Base-by-base conservation (phyloP, 2,329 filamentous ascomycete genomes). In the Alternaria incomplexa region DNA sequence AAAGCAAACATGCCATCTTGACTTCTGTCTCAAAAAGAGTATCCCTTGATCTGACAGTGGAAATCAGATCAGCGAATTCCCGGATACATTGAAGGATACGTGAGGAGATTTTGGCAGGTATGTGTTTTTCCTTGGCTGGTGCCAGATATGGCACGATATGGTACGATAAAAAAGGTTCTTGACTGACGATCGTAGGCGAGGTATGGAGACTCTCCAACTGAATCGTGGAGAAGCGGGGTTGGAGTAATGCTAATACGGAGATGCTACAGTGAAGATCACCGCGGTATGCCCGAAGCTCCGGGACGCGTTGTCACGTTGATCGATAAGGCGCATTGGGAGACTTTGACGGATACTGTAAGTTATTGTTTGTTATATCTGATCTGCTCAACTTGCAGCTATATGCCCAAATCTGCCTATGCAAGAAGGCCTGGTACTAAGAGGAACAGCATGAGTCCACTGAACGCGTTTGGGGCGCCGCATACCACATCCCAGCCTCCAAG, bases 71-170 rank as follows among this genome's bases (percentile, higher is more conserved):
- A 89, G 72, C 87, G 93, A 61, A 84, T 98, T 26, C 92, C 93
- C 2, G 96, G 95, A 51, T 97, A 93, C 84, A 93, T 98, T 22
- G 91, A 90, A 70, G 93, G 94, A 71, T 99, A 97, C 79, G 94
- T 99, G 44, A 90, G 96, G 61, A 88, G 96, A 40, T 98, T 99
- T 81, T 99, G 96, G 96, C 96, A 99, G 89, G 95, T 96, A 85
- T 73, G 91, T 71, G 15, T 17, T n/a, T 32, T 30, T 25, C 17
- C 28, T 51, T 9, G 28, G 36, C 22, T 30, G 20, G 23, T 52
- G 17, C 32, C 17, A 17, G 30, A n/a, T 11, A 52, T 23, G 30
- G 28, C 28, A 30, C 23, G 30, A 36, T 22, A 52, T 10, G 20
- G 23, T 23, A 40, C n/a, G 36, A 40, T 17, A 11, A 40, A 40